These are phyloP conservation scores for Metarhizium guizhouense DNA, from an alignment of 2,329 filamentous ascomycete species.

Conservation along the genomic window DNA sequence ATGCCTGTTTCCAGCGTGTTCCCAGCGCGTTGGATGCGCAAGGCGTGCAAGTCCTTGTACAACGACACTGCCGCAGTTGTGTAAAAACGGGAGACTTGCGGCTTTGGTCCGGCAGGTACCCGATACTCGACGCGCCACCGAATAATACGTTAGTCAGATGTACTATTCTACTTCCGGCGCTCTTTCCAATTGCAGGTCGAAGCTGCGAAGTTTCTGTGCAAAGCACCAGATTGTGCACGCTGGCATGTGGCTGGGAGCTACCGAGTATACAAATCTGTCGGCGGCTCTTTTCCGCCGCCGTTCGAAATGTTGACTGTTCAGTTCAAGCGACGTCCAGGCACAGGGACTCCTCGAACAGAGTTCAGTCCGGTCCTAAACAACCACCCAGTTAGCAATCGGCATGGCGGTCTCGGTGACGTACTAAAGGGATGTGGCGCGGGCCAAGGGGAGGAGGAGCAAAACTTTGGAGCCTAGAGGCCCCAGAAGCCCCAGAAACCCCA, in stretches of 20 bases:
- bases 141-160: background rate
- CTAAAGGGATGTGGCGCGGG: constrained; percentile 3
- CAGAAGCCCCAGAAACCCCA: background rate
- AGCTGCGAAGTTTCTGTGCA: background rate
- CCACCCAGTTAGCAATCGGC: constrained; percentile 4
- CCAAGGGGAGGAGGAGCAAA: background rate
- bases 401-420: background rate
- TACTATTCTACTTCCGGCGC: background rate
- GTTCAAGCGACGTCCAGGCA: background rate
- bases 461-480: background rate
- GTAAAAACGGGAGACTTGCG: background rate
- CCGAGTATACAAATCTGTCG: too few relatives aligned
- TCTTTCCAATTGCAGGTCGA: background rate
- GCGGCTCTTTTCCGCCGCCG: too few relatives aligned
- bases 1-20: background rate
- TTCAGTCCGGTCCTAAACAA: constrained; percentile 1
- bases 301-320: background rate
- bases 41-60: background rate
- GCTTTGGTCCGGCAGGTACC: background rate
- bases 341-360: constrained; percentile 1
- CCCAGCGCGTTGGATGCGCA: background rate
- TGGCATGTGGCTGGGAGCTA: background rate
- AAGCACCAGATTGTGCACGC: background rate
- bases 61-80: background rate
- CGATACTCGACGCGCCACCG: background rate